phyloP scores from a whole-genome alignment of 371 early-diverging fungal species.

The Circinella umbellata region DNA sequence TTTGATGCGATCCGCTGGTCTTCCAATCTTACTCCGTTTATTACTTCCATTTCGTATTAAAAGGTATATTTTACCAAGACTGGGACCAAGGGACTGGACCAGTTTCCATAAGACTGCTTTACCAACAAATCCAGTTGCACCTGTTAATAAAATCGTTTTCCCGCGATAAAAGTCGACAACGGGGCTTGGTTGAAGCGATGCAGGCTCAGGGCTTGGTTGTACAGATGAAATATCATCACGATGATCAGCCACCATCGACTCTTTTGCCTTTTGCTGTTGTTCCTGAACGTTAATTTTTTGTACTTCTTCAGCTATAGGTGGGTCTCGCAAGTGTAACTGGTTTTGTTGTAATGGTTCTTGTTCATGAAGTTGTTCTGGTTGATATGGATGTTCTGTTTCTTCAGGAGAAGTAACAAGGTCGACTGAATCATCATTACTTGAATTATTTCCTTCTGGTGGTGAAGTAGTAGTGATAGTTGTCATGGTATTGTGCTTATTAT shows the following conservation, averaged over 20 bases:
- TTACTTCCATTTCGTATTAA: conserved; percentile 53
- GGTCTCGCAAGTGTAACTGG: too few relatives aligned
- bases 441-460: not conserved
- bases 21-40: conserved; percentile 52
- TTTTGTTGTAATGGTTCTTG: not conserved
- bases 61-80: conserved; percentile 44
- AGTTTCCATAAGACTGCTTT: conserved; percentile 64
- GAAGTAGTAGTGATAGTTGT: not conserved
- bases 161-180: conserved; percentile 37
- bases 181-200: conserved; percentile 10
- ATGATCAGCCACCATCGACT: too few relatives aligned
- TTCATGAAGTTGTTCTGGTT: not conserved
- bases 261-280: not conserved
- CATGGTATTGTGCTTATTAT: not conserved
- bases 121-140: conserved; percentile 68
- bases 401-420: not conserved
- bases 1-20: conserved; percentile 46
- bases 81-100: conserved; percentile 38
- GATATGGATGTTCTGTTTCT: not conserved
- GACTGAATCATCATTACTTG: not conserved
- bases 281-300: not conserved
- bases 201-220: conserved; percentile 2
- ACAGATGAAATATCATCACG: not conserved
- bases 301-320: not conserved
- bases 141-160: conserved; percentile 59